Evolutionary conservation across 2,329 filamentous ascomycete genomes (phyloP), one percentile per base, ranked within the genome.

Genomic region (Ceratocystis destructans): DNA sequence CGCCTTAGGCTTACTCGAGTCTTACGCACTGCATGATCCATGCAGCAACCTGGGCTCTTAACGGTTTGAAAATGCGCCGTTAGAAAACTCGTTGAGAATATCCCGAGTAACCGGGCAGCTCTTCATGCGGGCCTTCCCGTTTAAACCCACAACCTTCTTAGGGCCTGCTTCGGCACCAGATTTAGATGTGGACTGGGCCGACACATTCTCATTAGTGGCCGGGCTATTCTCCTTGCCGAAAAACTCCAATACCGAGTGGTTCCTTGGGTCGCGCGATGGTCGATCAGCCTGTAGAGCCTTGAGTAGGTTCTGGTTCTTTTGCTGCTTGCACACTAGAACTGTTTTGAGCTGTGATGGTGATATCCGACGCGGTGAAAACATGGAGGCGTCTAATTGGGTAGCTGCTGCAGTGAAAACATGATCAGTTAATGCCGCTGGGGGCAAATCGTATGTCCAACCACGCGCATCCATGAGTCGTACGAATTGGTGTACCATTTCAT

Each of bases 391-490:
- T 22, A 65, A 72, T 70, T 83, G 82, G 50, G 81, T 83, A 6
- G 73, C 73, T 25, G 77, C 73, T 22, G 85, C 82, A 61, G 86
- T 85, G 69, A 90, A 92, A 50, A 77, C 73, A 76, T 96, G 90
- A 37, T 78, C 81, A 8, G 86, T 83, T 6, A 88, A 74, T 57
- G 87, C 88, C 10, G 83, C 79, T 1, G 73, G 73, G 0, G 83
- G 84, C 63, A 97, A 73, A 70, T 96, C 83, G 70, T 90, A 86
- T 17, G 91, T 79, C 92, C 94, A 97, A n/a, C 82, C 78, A 64
- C 83, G 84, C 66, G 81, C 78, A 70, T 92, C 87, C 79, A 96
- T 93, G 50, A 97, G 76, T 2, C 78, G 76, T 6, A 97, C 82
- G 72, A 97, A 90, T 25, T 82, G 82, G 44, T 82, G 83, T 15